Percentiles rank a stretch among this genome's conserved stretches.
phyloP scores from a whole-genome alignment of 208 protist genomes.

The Wallacemonas sp. region DNA sequence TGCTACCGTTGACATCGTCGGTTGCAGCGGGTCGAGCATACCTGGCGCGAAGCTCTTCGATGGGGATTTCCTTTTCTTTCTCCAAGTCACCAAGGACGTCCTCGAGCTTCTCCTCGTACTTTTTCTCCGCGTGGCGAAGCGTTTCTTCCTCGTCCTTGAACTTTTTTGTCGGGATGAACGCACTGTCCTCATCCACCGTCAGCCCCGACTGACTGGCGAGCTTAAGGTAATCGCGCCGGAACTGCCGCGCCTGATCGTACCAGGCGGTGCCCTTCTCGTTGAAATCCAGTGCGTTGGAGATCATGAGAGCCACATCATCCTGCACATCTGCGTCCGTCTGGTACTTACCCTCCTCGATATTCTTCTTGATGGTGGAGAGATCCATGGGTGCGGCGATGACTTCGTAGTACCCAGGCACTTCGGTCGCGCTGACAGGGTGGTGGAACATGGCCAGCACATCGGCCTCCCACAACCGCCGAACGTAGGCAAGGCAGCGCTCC shows the following conservation, averaged over 20 bases:
- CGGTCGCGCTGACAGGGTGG: constrained; percentile 73
- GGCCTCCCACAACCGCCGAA: constrained; percentile 65
- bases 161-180: constrained; percentile 73
- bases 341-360: constrained; percentile 67
- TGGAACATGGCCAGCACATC: constrained; percentile 88
- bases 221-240: constrained; percentile 48
- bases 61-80: constrained; percentile 75
- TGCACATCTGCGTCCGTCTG: constrained; percentile 61
- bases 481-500: constrained; percentile 56
- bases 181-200: constrained; percentile 58
- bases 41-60: constrained; percentile 74
- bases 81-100: constrained; percentile 72
- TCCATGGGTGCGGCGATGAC: constrained; percentile 73
- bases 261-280: constrained; percentile 69
- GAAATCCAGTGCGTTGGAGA: constrained; percentile 86
- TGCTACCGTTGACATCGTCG: constrained; percentile 26
- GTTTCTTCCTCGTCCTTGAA: constrained; percentile 83
- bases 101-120: constrained; percentile 58
- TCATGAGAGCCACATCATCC: constrained; percentile 82
- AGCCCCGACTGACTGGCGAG: constrained; percentile 54
- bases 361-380: constrained; percentile 69
- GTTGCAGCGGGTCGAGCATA: constrained; percentile 40
- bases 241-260: constrained; percentile 55
- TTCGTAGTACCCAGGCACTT: constrained; percentile 76
- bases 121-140: constrained; percentile 62